Base-by-base conservation (phyloP, 495 filamentous ascomycete genomes). In the Podospora fimiseda region DNA sequence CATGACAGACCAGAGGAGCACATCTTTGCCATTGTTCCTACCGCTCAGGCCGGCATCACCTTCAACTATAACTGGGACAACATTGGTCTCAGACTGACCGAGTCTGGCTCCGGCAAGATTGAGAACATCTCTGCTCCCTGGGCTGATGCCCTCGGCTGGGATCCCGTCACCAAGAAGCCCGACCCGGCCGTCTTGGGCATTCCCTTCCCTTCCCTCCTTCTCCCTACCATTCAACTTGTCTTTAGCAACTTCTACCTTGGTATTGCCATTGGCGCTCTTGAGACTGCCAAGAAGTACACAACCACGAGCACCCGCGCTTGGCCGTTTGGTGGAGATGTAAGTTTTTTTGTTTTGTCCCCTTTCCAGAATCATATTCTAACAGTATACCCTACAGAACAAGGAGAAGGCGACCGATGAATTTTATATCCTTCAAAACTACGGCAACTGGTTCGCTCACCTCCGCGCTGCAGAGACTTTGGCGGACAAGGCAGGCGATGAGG, bases 201-300 rank as follows among this genome's bases (percentile, higher is more conserved):
- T 56, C 70, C 72, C 2, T 83, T 74, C 49, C 72, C 73, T 3
- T 73, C 66, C 33, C 55, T 83, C 16, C 63, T 82, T 9, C 72
- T 83, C 0, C 80, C 80, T 15, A 80, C 77, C 11, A 80, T 84
- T 56, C 80, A 83, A 56, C 74, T 83, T 0, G 77, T 82, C 51
- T 85, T 83, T 65, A 70, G 68, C 52, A 82, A 82, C 58, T 81
- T 85, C 62, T 82, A 85, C 60, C 68, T 83, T 14, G 80, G 80
- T 33, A 82, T 83, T 47, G 76, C 79, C 2, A 67, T 71, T 9
- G 80, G 80, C 0, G 73, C 77, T 1, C 64, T 82, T 2, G 63
- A 73, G 14, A 71, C 70, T 49, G 76, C 77, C 15, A 52, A 67
- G 3, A 67, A 71, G 44, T 83, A 83, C 59, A 83, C 81, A 2